Evolutionary conservation across 2,329 filamentous ascomycete species (phyloP), one percentile per base, ranked within the genome.

Genomic region (Alternaria sp.): DNA sequence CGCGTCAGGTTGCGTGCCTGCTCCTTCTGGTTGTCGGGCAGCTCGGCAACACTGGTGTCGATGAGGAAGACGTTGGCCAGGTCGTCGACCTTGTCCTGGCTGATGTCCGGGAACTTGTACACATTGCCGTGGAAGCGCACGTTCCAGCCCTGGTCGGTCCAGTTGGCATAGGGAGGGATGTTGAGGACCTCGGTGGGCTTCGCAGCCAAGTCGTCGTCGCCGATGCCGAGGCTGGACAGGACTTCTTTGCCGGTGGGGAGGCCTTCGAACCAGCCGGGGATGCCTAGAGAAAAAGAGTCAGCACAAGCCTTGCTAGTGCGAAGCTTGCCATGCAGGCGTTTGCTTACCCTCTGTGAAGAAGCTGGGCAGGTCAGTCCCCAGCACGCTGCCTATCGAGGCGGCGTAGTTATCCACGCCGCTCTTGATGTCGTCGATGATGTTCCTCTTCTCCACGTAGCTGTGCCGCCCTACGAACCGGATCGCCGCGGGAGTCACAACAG

Each of bases 51-150:
- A 58, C 85, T 84, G 6, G 87, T 88, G 54, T 85, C 89, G 62
- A 93, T 85, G 10, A 94, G 83, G 79, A 93, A 93, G 30, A 88
- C 78, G 68, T 93, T 89, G 61, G 91, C 90, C 4, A 93, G 83
- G 40, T 89, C 83, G 69, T 94, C 86, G 49, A 94, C 81, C 69
- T 88, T 91, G 32, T 83, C 81, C 69, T 88, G 83, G 1, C 85
- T 86, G 32, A 91, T 89, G 62, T 91, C 87, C 2, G 91, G 91
- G 65, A 91, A 86, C 78, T 93, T 93, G 84, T 90, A 94, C n/a
- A 93, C 89, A 72, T 93, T 93, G 69, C 91, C 92, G 68, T 91
- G 91, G 66, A 93, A 87, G 26, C 91, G 86, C 4, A 93, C 85
- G 66, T 89, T 92, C 92, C 92, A 94, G 32, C 90, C 90, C 61